These are phyloP conservation scores for Nosema muscidifuracis DNA, from an alignment of 371 early-diverging fungal genomes.

Conservation along the genomic window DNA sequence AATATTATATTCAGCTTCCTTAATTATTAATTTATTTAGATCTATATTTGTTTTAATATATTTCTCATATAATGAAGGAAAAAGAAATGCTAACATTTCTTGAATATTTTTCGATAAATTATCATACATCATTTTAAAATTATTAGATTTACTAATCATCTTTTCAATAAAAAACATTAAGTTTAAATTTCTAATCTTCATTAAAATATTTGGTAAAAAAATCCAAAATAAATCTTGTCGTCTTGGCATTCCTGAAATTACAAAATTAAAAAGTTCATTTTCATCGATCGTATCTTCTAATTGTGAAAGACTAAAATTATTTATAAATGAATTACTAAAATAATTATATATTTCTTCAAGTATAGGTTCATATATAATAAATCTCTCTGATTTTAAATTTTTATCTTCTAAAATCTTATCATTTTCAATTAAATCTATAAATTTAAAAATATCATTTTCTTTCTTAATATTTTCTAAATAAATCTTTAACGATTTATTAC, in stretches of 20 bases:
- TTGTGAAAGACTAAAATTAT: constrained; percentile 28
- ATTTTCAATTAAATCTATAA: constrained; percentile 15
- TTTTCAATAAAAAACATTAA: constrained; percentile 26
- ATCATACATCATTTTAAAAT: background rate
- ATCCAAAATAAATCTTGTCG: background rate
- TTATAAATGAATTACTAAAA: background rate
- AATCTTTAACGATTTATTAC: background rate
- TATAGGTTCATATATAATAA: background rate
- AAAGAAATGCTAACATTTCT: background rate
- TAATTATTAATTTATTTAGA: background rate
- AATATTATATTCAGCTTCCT: background rate
- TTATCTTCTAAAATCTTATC: background rate
- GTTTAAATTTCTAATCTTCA: constrained; percentile 18
- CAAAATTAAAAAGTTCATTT: constrained; percentile 5
- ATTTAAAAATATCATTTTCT: background rate
- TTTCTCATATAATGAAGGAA: background rate
- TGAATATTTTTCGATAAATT: background rate
- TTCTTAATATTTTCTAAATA: background rate
- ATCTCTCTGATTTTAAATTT: constrained; percentile 5
- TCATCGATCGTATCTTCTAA: constrained; percentile 7
- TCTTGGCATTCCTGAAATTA: background rate
- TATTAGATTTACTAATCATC: constrained; percentile 7
- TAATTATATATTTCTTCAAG: background rate
- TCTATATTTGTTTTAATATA: background rate
- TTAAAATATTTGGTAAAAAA: constrained; percentile 6